These are phyloP conservation scores for Tetrapisispora arboricola DNA, from an alignment of 805 yeast species.

Conservation along the genomic window DNA sequence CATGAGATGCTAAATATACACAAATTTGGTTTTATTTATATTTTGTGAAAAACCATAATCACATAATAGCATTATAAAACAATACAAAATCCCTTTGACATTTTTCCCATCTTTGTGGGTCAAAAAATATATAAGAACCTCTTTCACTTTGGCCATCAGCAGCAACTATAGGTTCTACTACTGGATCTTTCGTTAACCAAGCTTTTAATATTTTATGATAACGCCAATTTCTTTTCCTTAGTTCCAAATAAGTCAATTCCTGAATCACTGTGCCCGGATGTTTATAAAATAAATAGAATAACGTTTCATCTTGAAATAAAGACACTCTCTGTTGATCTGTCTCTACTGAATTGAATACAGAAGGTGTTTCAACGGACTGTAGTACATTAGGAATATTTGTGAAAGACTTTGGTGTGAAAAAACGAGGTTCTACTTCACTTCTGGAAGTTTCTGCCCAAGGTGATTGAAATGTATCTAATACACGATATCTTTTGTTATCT, in stretches of 20 bases:
- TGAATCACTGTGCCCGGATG: conserved; percentile 89
- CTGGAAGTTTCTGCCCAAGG: conserved; percentile 94
- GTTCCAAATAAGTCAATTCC: conserved; percentile 85
- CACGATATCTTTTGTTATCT: conserved; percentile 18
- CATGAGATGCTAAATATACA: not conserved
- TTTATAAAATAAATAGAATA: conserved; percentile 87
- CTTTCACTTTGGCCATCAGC: conserved; percentile 69
- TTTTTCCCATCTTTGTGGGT: conserved; percentile 92
- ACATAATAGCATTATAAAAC: conserved; percentile 54
- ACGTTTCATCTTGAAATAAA: conserved; percentile 77
- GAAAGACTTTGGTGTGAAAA: conserved; percentile 51
- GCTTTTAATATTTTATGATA: conserved; percentile 92
- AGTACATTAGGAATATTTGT: conserved; percentile 28
- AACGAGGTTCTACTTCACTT: conserved; percentile 82
- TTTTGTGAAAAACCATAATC: conserved; percentile 7
- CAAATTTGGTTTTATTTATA: not conserved
- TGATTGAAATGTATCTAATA: conserved; percentile 54
- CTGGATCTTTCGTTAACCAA: conserved; percentile 92
- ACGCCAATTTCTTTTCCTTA: conserved; percentile 91
- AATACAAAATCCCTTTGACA: conserved; percentile 63
- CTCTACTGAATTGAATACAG: conserved; percentile 28
- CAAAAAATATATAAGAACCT: conserved; percentile 89
- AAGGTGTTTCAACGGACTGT: conserved; percentile 22
- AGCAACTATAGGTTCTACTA: conserved; percentile 76
- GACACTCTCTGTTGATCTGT: conserved; percentile 39